Evolutionary conservation across 2,329 filamentous ascomycete species (phyloP), one percentile per base, ranked within the genome.

Genomic region (Ophiostoma triangulosporum): DNA sequence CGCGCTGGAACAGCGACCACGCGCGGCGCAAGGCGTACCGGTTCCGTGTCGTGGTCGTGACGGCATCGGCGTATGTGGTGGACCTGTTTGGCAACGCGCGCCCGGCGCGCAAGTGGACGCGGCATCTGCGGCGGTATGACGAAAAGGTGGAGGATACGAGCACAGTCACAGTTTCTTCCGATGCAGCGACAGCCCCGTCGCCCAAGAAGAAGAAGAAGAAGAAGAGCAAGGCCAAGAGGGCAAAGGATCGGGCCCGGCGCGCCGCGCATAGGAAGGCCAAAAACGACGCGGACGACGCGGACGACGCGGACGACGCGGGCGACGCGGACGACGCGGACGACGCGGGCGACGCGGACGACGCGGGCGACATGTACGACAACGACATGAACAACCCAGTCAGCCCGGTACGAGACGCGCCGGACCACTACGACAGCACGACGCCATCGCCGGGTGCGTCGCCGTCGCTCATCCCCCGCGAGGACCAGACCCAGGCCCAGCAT

Each of bases 1-100:
- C 54, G 14, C 46, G 38, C 15, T 40, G 49, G 38, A 56, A 38
- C 32, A 56, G 54, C 51, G 51, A 56, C 51, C 54, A 56, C 20
- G 22, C 51, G 27, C 54, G 54, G 33, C 51, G 51, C 48, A 53
- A 51, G 51, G 54, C 54, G 8, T 56, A 56, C 33, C 48, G 54
- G 11, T 51, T 56, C 33, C 51, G 54, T n/a, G 54, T 40, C 22
- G 31, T 56, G 1, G 5, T 56, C 15, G 24, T 51, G 48, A 51
- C 51, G 20, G 38, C 53, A 11, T 29, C 26, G 11, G 14, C 27
- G 8, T 53, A 56, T 26, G 32, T 56, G 8, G 54, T 51, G 24
- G 48, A 51, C n/a, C 27, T 56, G 22, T 48, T 56, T 4, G 24
- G 38, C 33, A 49, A 33, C 8, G 20, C 48, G 6, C 8, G 52